These are phyloP conservation scores for Fusarium globosum DNA, from an alignment of 2,329 filamentous ascomycete species.

Conservation along the genomic window DNA sequence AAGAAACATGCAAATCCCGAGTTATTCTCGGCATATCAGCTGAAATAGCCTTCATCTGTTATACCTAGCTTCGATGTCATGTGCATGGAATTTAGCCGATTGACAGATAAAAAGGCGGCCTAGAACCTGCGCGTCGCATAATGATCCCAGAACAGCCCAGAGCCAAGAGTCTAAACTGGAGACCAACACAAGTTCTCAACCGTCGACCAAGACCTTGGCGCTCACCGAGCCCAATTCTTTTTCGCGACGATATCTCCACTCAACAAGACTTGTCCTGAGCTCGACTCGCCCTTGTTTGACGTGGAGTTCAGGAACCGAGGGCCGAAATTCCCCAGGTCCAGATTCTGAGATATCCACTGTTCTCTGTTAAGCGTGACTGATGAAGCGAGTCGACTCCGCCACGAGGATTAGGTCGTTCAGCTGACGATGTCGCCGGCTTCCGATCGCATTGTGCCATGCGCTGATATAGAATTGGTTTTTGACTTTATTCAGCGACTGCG, in stretches of 20 bases:
- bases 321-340: constrained; percentile 19
- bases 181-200: constrained; percentile 3
- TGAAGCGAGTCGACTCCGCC: not conserved
- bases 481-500: rapidly evolving
- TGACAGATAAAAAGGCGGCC: not conserved
- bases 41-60: not conserved
- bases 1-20: not conserved
- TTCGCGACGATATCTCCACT: constrained; percentile 6
- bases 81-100: constrained; percentile 4
- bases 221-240: not conserved
- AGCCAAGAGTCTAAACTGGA: constrained; percentile 12
- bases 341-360: not conserved
- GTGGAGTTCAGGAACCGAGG: constrained; percentile 11
- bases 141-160: constrained; percentile 13
- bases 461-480: not conserved
- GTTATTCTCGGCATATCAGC: not conserved
- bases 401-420: not conserved
- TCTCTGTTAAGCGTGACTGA: not conserved
- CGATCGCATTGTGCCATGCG: too few species aligned
- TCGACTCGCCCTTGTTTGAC: not conserved
- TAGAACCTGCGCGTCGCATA: constrained; percentile 6
- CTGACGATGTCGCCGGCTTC: not conserved
- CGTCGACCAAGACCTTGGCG: constrained; percentile 22
- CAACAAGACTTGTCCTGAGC: constrained; percentile 24
- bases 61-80: not conserved